phyloP scores from a whole-genome alignment of 2,329 filamentous ascomycete genomes.

The Penicillium occitanis region DNA sequence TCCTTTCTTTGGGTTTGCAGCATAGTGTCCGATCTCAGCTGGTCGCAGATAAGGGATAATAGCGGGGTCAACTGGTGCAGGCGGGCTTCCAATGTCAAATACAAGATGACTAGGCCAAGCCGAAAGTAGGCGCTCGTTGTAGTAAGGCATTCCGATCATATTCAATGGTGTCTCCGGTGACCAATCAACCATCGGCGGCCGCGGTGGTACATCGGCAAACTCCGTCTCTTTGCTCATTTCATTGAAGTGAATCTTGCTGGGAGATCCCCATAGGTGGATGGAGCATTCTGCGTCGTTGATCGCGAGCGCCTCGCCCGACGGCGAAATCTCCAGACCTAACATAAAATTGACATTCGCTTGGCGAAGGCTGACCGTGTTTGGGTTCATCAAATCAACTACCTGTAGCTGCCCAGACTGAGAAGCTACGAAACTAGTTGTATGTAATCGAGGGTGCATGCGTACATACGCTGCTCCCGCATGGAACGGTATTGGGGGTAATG shows the following conservation, averaged over 20 bases:
- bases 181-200: slow-evolving; percentile 66
- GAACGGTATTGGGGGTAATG: slow-evolving; percentile 86
- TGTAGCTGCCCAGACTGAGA: slow-evolving; percentile 93
- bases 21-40: slow-evolving; percentile 74
- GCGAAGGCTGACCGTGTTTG: slow-evolving; percentile 79
- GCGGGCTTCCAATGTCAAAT: slow-evolving; percentile 82
- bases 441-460: slow-evolving; percentile 92
- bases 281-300: slow-evolving; percentile 75
- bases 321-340: slow-evolving; percentile 78
- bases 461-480: slow-evolving; percentile 92
- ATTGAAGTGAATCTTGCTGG: slow-evolving; percentile 80
- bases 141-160: slow-evolving; percentile 87
- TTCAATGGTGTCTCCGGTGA: slow-evolving; percentile 75
- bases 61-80: slow-evolving; percentile 69
- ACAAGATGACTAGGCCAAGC: slow-evolving; percentile 83
- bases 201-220: slow-evolving; percentile 68
- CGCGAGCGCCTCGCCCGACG: slow-evolving; percentile 81
- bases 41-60: slow-evolving; percentile 68
- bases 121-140: slow-evolving; percentile 82
- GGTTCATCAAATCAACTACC: slow-evolving; percentile 92
- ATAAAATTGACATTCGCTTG: slow-evolving; percentile 79
- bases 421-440: slow-evolving; percentile 89
- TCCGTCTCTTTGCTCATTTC: slow-evolving; percentile 77
- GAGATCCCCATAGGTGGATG: slow-evolving; percentile 86
- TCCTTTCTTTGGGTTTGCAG: slow-evolving; percentile 70